phyloP scores from a whole-genome alignment of 257 asterid genomes.

The Solanum neorickii region DNA sequence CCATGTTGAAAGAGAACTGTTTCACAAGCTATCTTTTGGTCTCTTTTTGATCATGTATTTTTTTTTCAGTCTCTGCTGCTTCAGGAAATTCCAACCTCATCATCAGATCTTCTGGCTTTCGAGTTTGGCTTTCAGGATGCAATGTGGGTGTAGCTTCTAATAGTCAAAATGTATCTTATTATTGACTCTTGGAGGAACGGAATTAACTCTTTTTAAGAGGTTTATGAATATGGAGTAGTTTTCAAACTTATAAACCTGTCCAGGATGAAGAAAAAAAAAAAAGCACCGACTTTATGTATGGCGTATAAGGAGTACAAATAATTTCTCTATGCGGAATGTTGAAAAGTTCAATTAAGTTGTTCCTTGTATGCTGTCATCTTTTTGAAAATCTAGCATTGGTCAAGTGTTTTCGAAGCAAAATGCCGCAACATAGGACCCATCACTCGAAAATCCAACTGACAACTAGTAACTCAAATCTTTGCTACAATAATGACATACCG shows the following conservation, averaged over 20 bases:
- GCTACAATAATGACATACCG: neutral
- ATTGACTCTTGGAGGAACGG: neutral
- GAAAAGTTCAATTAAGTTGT: neutral
- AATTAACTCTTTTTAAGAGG: neutral
- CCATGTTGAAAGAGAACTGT: neutral
- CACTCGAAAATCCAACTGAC: neutral
- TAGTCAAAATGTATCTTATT: neutral
- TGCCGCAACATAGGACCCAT: neutral
- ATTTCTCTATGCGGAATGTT: neutral
- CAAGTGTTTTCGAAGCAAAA: neutral
- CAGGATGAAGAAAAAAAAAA: neutral
- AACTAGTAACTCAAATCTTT: neutral
- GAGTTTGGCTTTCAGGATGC: neutral
- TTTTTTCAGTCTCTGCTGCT: neutral
- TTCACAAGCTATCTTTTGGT: neutral
- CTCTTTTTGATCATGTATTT: neutral
- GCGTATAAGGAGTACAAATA: neutral
- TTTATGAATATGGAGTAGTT: neutral
- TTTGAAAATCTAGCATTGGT: neutral
- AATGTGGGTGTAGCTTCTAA: neutral
- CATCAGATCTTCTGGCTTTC: neutral
- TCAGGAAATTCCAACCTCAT: neutral
- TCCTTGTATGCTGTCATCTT: neutral
- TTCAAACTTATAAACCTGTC: neutral
- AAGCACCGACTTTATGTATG: neutral